Evolutionary conservation across 495 filamentous ascomycete genomes (phyloP).

Genomic region (Aspergillus coremiiformis): DNA sequence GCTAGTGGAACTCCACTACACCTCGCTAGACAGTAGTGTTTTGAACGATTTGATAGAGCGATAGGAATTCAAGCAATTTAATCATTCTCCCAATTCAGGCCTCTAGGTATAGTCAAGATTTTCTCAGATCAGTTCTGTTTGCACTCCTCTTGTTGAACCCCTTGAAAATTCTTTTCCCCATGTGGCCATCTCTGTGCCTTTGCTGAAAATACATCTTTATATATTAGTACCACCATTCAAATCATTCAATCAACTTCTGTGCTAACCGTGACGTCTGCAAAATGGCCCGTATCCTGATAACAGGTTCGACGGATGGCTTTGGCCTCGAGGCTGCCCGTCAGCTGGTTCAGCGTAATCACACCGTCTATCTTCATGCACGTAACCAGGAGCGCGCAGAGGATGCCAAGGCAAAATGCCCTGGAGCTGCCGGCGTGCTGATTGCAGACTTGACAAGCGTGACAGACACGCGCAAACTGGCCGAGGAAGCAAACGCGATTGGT

Average conservation of each 20-base stretch:
- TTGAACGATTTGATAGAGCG: too few species aligned
- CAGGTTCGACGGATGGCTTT: slow-evolving; percentile 15
- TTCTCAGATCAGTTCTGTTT: too few species aligned
- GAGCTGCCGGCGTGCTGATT: slow-evolving; percentile 15
- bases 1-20: too few species aligned
- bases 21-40: too few species aligned
- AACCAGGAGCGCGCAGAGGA: slow-evolving; percentile 11
- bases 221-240: neutral
- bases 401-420: slow-evolving; percentile 14
- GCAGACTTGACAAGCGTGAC: slow-evolving; percentile 14
- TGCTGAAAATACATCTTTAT: neutral
- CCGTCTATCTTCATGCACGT: slow-evolving; percentile 19
- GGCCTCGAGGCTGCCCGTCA: slow-evolving; percentile 13
- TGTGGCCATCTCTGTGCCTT: neutral
- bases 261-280: neutral
- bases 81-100: too few species aligned
- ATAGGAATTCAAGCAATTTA: too few species aligned
- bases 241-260: neutral
- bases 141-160: neutral
- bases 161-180: neutral
- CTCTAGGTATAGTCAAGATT: too few species aligned
- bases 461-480: slow-evolving; percentile 12
- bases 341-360: slow-evolving; percentile 11
- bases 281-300: slow-evolving; percentile 16
- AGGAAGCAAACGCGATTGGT: slow-evolving; percentile 17